Conservation (phyloP, 2,329 filamentous ascomycete genomes). For the Claviceps spartinae region DNA sequence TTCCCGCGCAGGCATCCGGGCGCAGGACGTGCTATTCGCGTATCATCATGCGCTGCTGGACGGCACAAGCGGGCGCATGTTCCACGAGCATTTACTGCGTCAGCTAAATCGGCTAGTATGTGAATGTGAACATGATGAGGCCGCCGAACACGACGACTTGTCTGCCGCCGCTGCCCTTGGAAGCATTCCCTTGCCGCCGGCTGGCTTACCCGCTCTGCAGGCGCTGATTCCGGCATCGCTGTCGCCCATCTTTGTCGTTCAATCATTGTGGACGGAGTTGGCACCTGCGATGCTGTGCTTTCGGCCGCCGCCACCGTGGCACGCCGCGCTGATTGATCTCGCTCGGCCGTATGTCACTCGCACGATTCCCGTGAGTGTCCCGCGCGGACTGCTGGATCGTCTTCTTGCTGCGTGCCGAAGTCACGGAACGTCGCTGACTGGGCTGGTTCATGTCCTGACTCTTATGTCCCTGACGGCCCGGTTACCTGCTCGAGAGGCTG, state of each 20-base stretch:
- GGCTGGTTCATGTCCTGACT: conserved; percentile 32
- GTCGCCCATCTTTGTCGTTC: conserved; percentile 27
- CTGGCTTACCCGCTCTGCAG: conserved; percentile 22
- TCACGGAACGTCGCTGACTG: conserved; percentile 32
- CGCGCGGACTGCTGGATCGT: conserved; percentile 11
- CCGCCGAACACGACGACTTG: too few species aligned
- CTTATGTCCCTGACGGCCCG: conserved; percentile 26
- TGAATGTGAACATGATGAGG: too few species aligned
- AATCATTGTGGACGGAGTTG: conserved; percentile 25
- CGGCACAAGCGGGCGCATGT: conserved; percentile 32
- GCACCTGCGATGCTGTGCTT: conserved; percentile 25
- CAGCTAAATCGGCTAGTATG: conserved; percentile 21
- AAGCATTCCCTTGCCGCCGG: background rate
- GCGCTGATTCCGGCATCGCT: conserved; percentile 20
- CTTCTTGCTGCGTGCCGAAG: conserved; percentile 27
- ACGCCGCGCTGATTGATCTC: conserved; percentile 21
- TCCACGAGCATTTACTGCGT: conserved; percentile 33
- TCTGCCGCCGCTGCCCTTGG: too few species aligned
- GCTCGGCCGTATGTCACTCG: conserved; percentile 22
- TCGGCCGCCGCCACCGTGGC: conserved; percentile 21
- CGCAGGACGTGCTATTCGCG: conserved; percentile 31
- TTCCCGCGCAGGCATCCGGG: conserved; percentile 10
- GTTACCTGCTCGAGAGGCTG: conserved; percentile 19
- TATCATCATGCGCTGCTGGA: conserved; percentile 41
- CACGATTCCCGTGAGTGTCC: conserved; percentile 24